phyloP scores from a whole-genome alignment of 1,284 basidiomycete species.

The Flammula alnicola region DNA sequence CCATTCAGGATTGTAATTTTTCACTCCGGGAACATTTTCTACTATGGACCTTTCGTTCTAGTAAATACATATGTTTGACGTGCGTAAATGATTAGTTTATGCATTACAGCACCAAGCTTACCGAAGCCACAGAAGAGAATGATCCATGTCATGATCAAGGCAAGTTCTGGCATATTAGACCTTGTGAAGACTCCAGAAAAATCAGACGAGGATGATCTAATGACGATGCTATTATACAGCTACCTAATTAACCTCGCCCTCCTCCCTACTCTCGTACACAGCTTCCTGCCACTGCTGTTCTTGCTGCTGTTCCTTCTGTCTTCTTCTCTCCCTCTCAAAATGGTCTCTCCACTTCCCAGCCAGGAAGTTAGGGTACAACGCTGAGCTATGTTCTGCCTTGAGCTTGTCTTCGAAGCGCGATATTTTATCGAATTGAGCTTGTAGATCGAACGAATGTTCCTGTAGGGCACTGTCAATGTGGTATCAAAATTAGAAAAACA shows the following conservation, averaged over 20 bases:
- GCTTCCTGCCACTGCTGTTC: conserved; percentile 9
- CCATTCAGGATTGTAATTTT: too few species aligned
- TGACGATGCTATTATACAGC: not conserved
- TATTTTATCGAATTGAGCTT: conserved; percentile 71
- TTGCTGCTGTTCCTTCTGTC: too few species aligned
- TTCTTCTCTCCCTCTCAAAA: conserved; percentile 29
- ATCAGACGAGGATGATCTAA: not conserved
- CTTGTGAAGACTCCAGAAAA: too few species aligned
- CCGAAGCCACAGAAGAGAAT: too few species aligned
- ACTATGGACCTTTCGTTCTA: too few species aligned
- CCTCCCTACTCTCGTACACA: conserved; percentile 29
- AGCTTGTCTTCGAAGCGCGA: conserved; percentile 65
- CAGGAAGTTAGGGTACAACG: conserved; percentile 69
- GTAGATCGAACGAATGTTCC: conserved; percentile 70
- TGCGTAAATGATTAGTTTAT: too few species aligned
- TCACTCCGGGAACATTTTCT: too few species aligned
- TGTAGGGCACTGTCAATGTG: conserved; percentile 33
- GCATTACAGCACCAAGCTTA: too few species aligned
- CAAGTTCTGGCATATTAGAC: too few species aligned
- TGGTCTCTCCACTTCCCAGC: conserved; percentile 63
- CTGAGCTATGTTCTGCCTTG: conserved; percentile 50
- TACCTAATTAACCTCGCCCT: conserved; percentile 38
- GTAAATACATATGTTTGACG: too few species aligned
- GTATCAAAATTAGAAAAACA: conserved; percentile 5
- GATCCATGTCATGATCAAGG: too few species aligned